Base-by-base conservation (phyloP, 192 early-diverging fungal species). In the Backusella sp. region DNA sequence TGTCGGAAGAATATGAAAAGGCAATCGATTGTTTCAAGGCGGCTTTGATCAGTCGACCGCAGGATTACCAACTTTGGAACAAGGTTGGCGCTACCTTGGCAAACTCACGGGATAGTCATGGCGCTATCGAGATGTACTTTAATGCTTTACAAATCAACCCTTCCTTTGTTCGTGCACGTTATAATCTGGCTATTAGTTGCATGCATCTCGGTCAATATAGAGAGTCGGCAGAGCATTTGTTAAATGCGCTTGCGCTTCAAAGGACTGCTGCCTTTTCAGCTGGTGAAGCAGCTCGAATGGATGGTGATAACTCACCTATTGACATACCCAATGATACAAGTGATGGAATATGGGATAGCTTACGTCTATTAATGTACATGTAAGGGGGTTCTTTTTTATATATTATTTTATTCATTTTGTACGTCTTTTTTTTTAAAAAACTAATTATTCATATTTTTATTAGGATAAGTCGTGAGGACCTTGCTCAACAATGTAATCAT, bases 11-110 rank as follows among this genome's bases (percentile, higher is more conserved):
- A 79, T 98, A 97, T 71, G 87, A 91, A 68, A 99, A 99, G 87
- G 97, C 98, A 1, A 87, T 97, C 8, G 98, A 99, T 78, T 99
- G 98, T 80, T 99, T 99, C 86, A 89, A 93, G 72, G 91, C 96
- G 0, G 97, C 97, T 42, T 82, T 99, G 44, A 88, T 91, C 19
- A 88, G 88, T 28, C 87, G 93, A 21, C 98, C 98, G 14, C 86
- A 92, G 82, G 95, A 98, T 79, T 98, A 97, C 80, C 84, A 97
- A 77, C 86, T 98, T 42, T 99, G 95, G 95, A 99, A 99, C 86
- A 95, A 96, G 75, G 88, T 99, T 32, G 98, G 98, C 8, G 98
- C 98, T 4, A 99, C 97, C 0, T 87, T 96, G 46, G 98, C 97
- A 26, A 98, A 99, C 77, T 87, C 92, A 15, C 87, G 87, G n/a